These are phyloP conservation scores for Rhodocollybia butyracea DNA, from an alignment of 768 basidiomycete genomes.

Conservation along the genomic window DNA sequence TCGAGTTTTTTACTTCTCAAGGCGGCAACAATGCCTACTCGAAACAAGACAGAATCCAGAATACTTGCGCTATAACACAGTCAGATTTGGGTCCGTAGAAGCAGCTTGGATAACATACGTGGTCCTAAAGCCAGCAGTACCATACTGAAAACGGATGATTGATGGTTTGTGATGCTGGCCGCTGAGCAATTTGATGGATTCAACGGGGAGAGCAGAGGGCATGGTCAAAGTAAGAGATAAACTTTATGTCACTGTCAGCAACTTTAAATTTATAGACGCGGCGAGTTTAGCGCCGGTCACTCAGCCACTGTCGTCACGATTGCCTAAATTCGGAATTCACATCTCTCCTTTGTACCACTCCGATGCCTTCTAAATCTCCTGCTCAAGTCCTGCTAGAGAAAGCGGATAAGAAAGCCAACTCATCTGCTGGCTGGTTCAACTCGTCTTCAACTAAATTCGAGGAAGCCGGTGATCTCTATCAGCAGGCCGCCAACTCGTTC, in stretches of 20 bases:
- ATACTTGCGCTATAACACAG: slow-evolving; percentile 48
- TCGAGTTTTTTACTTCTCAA: slow-evolving; percentile 89
- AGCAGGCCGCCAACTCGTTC: slow-evolving; percentile 91
- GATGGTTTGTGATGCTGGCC: slow-evolving; percentile 72
- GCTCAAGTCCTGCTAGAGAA: slow-evolving; percentile 77
- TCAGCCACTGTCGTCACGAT: background rate
- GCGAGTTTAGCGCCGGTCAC: background rate
- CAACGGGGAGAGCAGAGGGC: slow-evolving; percentile 31
- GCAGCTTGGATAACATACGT: slow-evolving; percentile 50
- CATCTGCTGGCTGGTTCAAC: slow-evolving; percentile 86
- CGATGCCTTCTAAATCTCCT: slow-evolving; percentile 74
- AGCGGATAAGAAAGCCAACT: slow-evolving; percentile 89
- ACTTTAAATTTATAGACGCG: too few relatives aligned
- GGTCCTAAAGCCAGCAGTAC: slow-evolving; percentile 93
- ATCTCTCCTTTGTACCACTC: slow-evolving; percentile 13
- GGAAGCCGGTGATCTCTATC: slow-evolving; percentile 94
- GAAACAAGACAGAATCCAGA: slow-evolving; percentile 91
- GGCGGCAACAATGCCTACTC: slow-evolving; percentile 86
- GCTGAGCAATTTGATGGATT: slow-evolving; percentile 45
- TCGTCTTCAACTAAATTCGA: slow-evolving; percentile 83
- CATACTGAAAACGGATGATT: slow-evolving; percentile 75
- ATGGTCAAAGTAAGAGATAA: slow-evolving; percentile 18
- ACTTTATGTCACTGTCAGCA: too few relatives aligned
- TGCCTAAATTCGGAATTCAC: slow-evolving; percentile 10
- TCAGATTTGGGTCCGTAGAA: slow-evolving; percentile 9